Conservation (phyloP, 2,329 filamentous ascomycete genomes). For the Aschersonia sp. region DNA sequence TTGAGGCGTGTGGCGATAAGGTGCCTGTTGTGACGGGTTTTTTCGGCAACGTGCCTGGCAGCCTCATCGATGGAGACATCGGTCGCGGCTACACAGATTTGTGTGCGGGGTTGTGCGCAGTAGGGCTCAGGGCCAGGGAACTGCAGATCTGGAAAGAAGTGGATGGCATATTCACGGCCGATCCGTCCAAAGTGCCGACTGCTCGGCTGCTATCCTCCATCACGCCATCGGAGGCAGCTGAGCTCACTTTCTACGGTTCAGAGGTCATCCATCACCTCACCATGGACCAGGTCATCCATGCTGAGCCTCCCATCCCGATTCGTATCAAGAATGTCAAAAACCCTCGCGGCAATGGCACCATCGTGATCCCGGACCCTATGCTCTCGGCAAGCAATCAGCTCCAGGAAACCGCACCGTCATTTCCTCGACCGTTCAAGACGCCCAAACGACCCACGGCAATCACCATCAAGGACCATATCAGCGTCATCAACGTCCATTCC, state of each 20-base stretch:
- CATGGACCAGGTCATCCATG: constrained; percentile 90
- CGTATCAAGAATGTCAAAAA: constrained; percentile 91
- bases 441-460: constrained; percentile 76
- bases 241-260: constrained; percentile 86
- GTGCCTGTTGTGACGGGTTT: constrained; percentile 82
- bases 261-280: constrained; percentile 98
- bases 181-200: constrained; percentile 84
- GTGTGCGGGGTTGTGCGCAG: constrained; percentile 81
- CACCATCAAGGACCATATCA: constrained; percentile 93
- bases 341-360: constrained; percentile 61
- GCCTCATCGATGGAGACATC: constrained; percentile 75
- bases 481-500: constrained; percentile 94
- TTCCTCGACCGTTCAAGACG: constrained; percentile 24
- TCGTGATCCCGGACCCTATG: constrained; percentile 64
- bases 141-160: constrained; percentile 99
- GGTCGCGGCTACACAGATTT: constrained; percentile 95
- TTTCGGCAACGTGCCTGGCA: constrained; percentile 86
- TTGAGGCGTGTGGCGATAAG: constrained; percentile 48
- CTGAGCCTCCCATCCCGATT: constrained; percentile 64
- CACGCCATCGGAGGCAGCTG: constrained; percentile 87
- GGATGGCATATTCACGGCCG: constrained; percentile 77
- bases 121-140: constrained; percentile 75
- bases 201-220: constrained; percentile 80
- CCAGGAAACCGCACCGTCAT: constrained; percentile 32
- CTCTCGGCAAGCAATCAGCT: constrained; percentile 42